Evolutionary conservation across 495 filamentous ascomycete genomes (phyloP), one percentile per base, ranked within the genome.

Genomic region (Podospora sp.): DNA sequence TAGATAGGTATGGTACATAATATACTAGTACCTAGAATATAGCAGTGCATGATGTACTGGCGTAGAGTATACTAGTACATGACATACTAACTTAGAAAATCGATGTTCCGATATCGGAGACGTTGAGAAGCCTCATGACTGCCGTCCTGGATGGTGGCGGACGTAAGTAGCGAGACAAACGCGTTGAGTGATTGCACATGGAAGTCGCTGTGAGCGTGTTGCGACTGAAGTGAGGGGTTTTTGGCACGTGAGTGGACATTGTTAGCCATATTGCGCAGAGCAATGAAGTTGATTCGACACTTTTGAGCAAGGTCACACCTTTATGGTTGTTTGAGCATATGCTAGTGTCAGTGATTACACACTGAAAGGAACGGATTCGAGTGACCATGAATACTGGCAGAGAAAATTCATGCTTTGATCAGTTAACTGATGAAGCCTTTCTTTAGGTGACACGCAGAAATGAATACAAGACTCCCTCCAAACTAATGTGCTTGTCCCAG

Each of bases 171-270:
- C n/a, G 52, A 55, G 52, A 55, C 20, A 55, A 55, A 55, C 52
- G 52, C 24, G 52, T 55, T 22, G n/a, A 55, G 52, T 55, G 20
- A 26, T 55, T 55, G 52, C 52, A 55, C 52, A 55, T 55, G 52
- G 52, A 26, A 55, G 52, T 55, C 52, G 6, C 52, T 55, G 52
- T n/a, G 52, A 55, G 6, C n/a, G 52, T 55, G 52, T 55, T 55
- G 52, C 52, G 52, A 55, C 52, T 55, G 24, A 55, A 55, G 52
- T 55, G 52, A 55, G 52, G 52, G 52, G 52, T 55, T 55, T 55
- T 22, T 55, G 52, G 52, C 52, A 55, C 8, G 14, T 55, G 52
- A 55, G 52, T 55, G 52, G 52, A 55, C 52, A 55, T 22, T 55
- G 52, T 55, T 14, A 55, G 52, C 52, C 52, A 52, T 52, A 52